Evolutionary conservation across 2,329 filamentous ascomycete genomes (phyloP).

Genomic region (Calycina marina): DNA sequence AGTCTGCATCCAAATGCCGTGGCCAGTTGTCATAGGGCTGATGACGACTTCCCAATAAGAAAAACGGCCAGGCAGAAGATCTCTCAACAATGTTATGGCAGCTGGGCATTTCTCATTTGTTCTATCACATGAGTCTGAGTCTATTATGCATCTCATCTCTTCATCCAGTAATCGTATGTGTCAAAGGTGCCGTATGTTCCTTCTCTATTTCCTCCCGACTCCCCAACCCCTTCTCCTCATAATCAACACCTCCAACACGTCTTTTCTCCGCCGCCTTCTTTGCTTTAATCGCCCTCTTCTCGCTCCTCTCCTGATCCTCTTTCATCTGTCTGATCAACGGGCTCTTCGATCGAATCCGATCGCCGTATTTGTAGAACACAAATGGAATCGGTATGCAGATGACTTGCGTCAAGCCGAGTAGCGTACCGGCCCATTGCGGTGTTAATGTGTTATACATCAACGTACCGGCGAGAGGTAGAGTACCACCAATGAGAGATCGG

Average conservation of each 20-base stretch:
- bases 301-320: slow-evolving; percentile 19
- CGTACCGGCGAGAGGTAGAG: slow-evolving; percentile 59
- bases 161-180: neutral
- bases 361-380: slow-evolving; percentile 55
- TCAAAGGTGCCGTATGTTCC: neutral
- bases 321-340: slow-evolving; percentile 26
- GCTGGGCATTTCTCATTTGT: too few species aligned
- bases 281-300: slow-evolving; percentile 12
- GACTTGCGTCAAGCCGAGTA: slow-evolving; percentile 61
- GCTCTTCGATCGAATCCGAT: slow-evolving; percentile 36
- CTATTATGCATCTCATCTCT: too few species aligned
- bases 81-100: too few species aligned
- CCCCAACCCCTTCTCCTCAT: neutral
- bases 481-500: slow-evolving; percentile 59
- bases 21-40: too few species aligned
- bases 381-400: slow-evolving; percentile 66
- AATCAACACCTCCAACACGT: slow-evolving; percentile 4
- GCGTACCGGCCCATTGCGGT: slow-evolving; percentile 65
- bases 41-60: too few species aligned
- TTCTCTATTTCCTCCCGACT: neutral
- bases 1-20: too few species aligned
- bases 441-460: slow-evolving; percentile 55
- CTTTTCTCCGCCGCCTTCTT: slow-evolving; percentile 6
- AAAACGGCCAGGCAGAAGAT: too few species aligned
- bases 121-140: too few species aligned